Base-by-base conservation (phyloP, 2,329 filamentous ascomycete genomes). In the Didymosphaeria variabile region DNA sequence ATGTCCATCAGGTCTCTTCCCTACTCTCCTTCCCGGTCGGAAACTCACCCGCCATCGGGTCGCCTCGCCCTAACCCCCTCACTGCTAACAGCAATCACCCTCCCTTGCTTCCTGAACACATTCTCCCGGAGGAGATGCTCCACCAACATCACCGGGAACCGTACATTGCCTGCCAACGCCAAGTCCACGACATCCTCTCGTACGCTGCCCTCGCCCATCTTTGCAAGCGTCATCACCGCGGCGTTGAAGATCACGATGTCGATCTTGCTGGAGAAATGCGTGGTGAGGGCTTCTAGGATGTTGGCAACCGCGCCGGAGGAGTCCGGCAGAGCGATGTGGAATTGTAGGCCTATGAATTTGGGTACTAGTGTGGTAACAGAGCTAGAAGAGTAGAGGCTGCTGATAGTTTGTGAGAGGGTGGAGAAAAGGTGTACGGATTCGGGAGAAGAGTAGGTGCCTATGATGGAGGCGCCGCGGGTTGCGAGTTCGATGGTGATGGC, bases 401-500 rank as follows among this genome's bases (percentile, higher is more conserved):
- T 40, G 13, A 71, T 57, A 10, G 23, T 61, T 31, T 65, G 42
- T 2, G 57, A 29, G 13, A 72, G 57, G 12, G 57, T 53, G 17
- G 68, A 59, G 58, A 72, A 67, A 38, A 65, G 62, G 7, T 60
- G 59, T 0, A 64, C 55, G 4, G 70, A 71, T 36, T 61, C 26
- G 0, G 59, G 49, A 15, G 61, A 61, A 3, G 69, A 67, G 54
- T 62, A 73, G 8, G 70, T 73, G 21, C 71, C 71, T 10, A 72
- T 42, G 26, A 72, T 63, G 5, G 65, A 67, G 29, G 65, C 65
- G 13, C 71, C 71, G 10, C 71, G 68, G 31, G 55, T 67, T 34
- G 71, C 70, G 19, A 73, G 66, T 10, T 72, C 57, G 57, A 72
- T 59, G 32, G 58, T 58, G 17, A 74, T 74, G 21, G 69, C 68